Base-by-base conservation (phyloP, 441 rosid genomes). In the Adansonia rubrostipa region DNA sequence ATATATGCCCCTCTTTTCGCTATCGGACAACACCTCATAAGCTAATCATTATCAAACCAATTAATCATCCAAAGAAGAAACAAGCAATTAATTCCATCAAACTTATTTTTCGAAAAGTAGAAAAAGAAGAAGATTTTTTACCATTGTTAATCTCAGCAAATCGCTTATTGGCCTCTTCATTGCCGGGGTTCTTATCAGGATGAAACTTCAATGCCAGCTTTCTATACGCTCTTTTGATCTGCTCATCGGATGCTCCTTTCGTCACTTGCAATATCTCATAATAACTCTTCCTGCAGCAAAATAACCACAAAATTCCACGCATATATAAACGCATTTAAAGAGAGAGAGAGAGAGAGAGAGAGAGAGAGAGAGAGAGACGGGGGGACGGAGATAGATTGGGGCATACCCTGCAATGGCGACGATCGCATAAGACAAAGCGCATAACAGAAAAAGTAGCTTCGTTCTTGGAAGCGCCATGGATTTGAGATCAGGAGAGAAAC, bases 151-250 rank as follows among this genome's bases (percentile, higher is more conserved):
- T 96, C 80, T 96, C 99, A 0, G 99, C 89, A 71, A 96, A 96
- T 77, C 86, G 85, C 89, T 91, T 93, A 79, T 79, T 91, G 4
- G 99, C 99, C 83, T 96, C 99, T 73, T 94, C 97, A 66, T 96
- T 94, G 20, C 97, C 98, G 14, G 71, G 98, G 77, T 96, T 96
- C 94, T 96, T 94, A 81, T 96, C 98, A 3, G 99, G 98, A 84
- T 96, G 99, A 71, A 89, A 96, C 87, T 96, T 96, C 89, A 96
- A 85, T 10, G 99, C 99, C 73, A 94, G 88, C 87, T 94, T 96
- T 78, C 99, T 86, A 9, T 94, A 94, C 60, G 98, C 95, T 89
- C 97, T 89, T 79, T 96, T 96, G 87, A 96, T 94, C 93, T 94
- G 98, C 63, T 96, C 98, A n/a, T 96, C 99, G 50, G 99, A 88